phyloP scores from a whole-genome alignment of 164 flowering plant species.

The Dillenia turbinata region DNA sequence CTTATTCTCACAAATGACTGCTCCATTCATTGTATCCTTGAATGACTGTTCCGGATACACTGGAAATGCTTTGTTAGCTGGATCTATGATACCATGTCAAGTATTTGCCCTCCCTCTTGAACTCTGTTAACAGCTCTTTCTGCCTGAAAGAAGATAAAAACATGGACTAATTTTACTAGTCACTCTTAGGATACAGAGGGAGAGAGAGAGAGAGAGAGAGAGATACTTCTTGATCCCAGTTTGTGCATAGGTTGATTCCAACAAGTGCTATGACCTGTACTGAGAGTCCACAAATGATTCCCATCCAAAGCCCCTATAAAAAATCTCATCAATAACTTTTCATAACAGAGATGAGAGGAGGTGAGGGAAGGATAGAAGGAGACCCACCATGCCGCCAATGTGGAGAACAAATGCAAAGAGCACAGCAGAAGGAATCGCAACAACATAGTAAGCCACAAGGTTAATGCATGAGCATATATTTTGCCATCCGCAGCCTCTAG shows the following conservation, averaged over 20 bases:
- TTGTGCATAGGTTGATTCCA: slow-evolving; percentile 25
- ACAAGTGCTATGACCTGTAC: slow-evolving; percentile 40
- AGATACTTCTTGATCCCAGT: slow-evolving; percentile 36
- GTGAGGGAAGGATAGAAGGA: not conserved
- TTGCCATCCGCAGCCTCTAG: slow-evolving; percentile 82
- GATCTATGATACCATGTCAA: too few species aligned
- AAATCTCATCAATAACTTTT: not conserved
- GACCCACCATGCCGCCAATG: slow-evolving; percentile 45
- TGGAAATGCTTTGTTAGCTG: too few species aligned
- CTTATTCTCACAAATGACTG: too few species aligned
- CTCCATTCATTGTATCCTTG: too few species aligned
- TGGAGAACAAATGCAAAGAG: slow-evolving; percentile 48
- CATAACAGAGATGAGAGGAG: not conserved
- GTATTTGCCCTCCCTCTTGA: too few species aligned
- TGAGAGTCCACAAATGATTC: slow-evolving; percentile 42
- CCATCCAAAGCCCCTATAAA: slow-evolving; percentile 53
- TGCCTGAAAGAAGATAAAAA: too few species aligned
- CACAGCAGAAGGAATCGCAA: slow-evolving; percentile 51
- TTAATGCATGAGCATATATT: slow-evolving; percentile 43
- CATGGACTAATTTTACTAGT: too few species aligned
- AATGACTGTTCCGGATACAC: too few species aligned
- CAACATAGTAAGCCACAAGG: slow-evolving; percentile 56
- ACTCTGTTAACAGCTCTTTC: too few species aligned
- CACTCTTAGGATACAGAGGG: too few species aligned
- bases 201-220: too few species aligned